phyloP scores from a whole-genome alignment of 225 moss, liverwort and hornwort species.

The Neckera pumila region DNA sequence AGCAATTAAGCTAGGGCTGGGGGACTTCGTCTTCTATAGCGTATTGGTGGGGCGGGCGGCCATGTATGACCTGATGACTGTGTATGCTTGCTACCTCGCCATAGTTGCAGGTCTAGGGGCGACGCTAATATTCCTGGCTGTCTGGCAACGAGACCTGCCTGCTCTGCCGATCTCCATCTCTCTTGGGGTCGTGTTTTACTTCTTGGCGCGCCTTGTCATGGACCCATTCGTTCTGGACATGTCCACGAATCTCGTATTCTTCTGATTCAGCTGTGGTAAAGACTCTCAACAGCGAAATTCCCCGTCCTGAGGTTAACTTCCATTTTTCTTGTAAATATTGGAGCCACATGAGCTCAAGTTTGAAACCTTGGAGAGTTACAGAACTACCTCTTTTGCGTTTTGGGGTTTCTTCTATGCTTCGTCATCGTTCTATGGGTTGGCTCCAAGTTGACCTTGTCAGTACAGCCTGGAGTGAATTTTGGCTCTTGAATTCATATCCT shows the following conservation, averaged over 20 bases:
- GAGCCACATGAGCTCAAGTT: neutral
- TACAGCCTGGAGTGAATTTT: neutral
- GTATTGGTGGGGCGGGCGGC: slow-evolving; percentile 96
- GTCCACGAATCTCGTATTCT: slow-evolving; percentile 66
- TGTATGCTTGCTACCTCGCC: slow-evolving; percentile 97
- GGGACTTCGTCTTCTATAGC: slow-evolving; percentile 98
- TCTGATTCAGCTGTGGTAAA: slow-evolving; percentile 22
- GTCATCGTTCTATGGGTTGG: neutral
- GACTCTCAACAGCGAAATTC: neutral
- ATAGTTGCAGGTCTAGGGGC: slow-evolving; percentile 83
- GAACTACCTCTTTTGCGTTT: neutral
- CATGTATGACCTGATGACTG: slow-evolving; percentile 98
- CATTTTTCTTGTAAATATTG: slow-evolving; percentile 19
- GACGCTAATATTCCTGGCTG: slow-evolving; percentile 69
- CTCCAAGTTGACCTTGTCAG: neutral
- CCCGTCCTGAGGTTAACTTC: neutral
- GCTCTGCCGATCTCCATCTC: slow-evolving; percentile 94
- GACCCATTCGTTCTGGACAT: slow-evolving; percentile 78
- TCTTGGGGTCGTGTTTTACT: slow-evolving; percentile 81
- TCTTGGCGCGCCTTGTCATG: slow-evolving; percentile 77
- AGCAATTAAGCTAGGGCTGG: slow-evolving; percentile 84
- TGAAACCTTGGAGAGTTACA: neutral
- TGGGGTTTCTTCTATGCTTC: neutral
- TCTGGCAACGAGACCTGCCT: slow-evolving; percentile 89
- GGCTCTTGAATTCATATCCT: neutral